These are phyloP conservation scores for Rachicladosporium sp. DNA, from an alignment of 2,329 filamentous ascomycete genomes.

Conservation along the genomic window DNA sequence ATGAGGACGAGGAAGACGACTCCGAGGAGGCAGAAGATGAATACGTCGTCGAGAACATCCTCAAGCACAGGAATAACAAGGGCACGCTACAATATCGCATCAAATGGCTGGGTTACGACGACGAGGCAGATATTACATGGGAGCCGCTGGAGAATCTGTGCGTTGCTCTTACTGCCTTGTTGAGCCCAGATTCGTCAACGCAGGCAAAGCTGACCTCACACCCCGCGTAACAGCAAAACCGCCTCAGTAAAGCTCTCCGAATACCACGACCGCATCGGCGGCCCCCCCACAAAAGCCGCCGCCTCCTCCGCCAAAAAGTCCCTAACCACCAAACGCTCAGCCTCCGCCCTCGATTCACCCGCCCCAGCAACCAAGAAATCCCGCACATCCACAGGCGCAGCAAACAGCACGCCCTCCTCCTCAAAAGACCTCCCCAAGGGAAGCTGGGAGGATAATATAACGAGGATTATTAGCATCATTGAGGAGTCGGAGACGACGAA, in stretches of 20 bases:
- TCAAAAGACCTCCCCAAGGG: slow-evolving; percentile 46
- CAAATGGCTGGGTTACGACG: slow-evolving; percentile 70
- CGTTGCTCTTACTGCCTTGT: slow-evolving; percentile 10
- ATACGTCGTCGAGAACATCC: slow-evolving; percentile 63
- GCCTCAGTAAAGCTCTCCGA: slow-evolving; percentile 46
- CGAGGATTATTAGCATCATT: slow-evolving; percentile 59
- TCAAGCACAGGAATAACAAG: slow-evolving; percentile 50
- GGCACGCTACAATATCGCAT: slow-evolving; percentile 52
- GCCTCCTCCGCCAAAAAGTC: slow-evolving; percentile 27
- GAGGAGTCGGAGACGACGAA: slow-evolving; percentile 33
- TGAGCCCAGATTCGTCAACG: no score
- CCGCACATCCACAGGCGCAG: slow-evolving; percentile 14
- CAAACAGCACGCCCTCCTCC: slow-evolving; percentile 18
- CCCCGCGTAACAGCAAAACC: slow-evolving; percentile 13
- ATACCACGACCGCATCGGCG: slow-evolving; percentile 53
- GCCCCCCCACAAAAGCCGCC: slow-evolving; percentile 39
- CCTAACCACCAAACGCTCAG: slow-evolving; percentile 12
- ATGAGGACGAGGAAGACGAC: slow-evolving; percentile 23
- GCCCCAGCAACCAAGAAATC: slow-evolving; percentile 15
- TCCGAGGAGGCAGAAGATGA: slow-evolving; percentile 41
- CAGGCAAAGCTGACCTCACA: no score
- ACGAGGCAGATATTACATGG: slow-evolving; percentile 61
- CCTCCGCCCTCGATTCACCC: slow-evolving; percentile 16
- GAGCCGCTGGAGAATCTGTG: slow-evolving; percentile 65
- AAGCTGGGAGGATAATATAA: slow-evolving; percentile 64